Evolutionary conservation across 768 basidiomycete genomes (phyloP), one percentile per base, ranked within the genome.

Genomic region (Collybiopsis confluens): DNA sequence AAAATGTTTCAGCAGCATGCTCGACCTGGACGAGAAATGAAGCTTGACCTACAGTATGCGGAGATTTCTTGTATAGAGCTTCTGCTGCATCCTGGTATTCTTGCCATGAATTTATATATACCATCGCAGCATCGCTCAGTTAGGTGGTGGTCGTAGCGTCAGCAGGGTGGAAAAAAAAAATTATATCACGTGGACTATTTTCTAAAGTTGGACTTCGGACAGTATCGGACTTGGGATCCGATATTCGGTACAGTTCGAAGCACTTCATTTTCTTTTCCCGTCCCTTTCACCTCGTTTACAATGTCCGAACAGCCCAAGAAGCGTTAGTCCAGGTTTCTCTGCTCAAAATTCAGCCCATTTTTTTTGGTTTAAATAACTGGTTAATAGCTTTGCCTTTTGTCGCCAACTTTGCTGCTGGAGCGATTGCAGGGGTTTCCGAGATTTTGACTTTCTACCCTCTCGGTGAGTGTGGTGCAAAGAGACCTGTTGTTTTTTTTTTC

Each of bases 401-500:
- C 53, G 90, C 93, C 58, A 97, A 91, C 64, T 98, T 99, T 65
- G 80, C 86, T 1, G 94, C 96, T 0, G 97, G 97, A 43, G 97
- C 96, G 4, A 94, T 98, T 62, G 97, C 97, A 58, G 96, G 96
- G 54, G 82, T 91, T 58, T 86, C 88, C 3, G 85, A 88, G 65
- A 88, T 89, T 58, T 69, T 89, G 55, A 89, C 89, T 3, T 91
- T 94, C 65, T 95, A 93, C 61, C 92, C 93, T 54, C 85, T 95
- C 57, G 92, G 90, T 92, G 64, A 63, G 85, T 64, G 47, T 23
- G 10, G 10, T 10, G 11, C 11, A 37, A 37, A n/a, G 11, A 10
- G 36, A 37, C 36, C 10, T n/a, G 36, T n/a, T n/a, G n/a, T 10
- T 9, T 13, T 13, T 18, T 16, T 8, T 36, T 45, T 16, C 11